Evolutionary conservation across 2,329 filamentous ascomycete species (phyloP).

Genomic region (Diplocarpon mali): DNA sequence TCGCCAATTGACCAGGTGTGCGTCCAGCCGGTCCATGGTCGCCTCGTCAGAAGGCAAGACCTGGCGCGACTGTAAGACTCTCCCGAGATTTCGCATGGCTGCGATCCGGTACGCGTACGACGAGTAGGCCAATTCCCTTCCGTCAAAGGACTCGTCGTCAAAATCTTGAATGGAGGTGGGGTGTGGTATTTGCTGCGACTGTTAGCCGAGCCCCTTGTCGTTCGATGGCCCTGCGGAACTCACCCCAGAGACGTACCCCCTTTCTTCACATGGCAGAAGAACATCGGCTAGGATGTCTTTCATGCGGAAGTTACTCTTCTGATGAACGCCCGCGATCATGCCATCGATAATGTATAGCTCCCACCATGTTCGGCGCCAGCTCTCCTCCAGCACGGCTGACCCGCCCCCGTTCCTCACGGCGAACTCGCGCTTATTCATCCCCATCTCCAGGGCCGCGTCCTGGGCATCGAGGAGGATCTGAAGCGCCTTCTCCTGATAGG

Average conservation of each 20-base stretch:
- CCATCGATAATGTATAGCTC: slow-evolving; percentile 57
- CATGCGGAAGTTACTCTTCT: slow-evolving; percentile 57
- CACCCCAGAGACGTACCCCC: slow-evolving; percentile 52
- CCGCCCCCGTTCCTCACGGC: slow-evolving; percentile 52
- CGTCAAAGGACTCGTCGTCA: slow-evolving; percentile 56
- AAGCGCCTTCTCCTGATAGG: slow-evolving; percentile 57
- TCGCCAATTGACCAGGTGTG: slow-evolving; percentile 59
- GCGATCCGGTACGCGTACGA: slow-evolving; percentile 81
- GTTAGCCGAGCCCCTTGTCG: slow-evolving; percentile 12
- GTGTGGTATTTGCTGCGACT: slow-evolving; percentile 42
- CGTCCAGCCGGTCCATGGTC: slow-evolving; percentile 46
- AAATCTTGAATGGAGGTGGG: slow-evolving; percentile 61
- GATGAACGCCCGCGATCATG: slow-evolving; percentile 71
- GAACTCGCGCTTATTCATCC: slow-evolving; percentile 60
- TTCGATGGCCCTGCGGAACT: slow-evolving; percentile 4
- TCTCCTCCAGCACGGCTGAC: slow-evolving; percentile 64
- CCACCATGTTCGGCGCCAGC: slow-evolving; percentile 87
- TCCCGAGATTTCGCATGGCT: slow-evolving; percentile 65
- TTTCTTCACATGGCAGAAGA: slow-evolving; percentile 70
- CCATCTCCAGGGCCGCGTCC: slow-evolving; percentile 61
- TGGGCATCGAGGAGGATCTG: slow-evolving; percentile 58
- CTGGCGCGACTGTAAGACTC: slow-evolving; percentile 53
- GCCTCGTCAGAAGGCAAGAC: slow-evolving; percentile 40
- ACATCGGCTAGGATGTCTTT: slow-evolving; percentile 58
- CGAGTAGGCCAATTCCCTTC: slow-evolving; percentile 61